These are phyloP conservation scores for Geranomyces michiganensis DNA, from an alignment of 192 early-diverging fungal genomes.

Conservation along the genomic window DNA sequence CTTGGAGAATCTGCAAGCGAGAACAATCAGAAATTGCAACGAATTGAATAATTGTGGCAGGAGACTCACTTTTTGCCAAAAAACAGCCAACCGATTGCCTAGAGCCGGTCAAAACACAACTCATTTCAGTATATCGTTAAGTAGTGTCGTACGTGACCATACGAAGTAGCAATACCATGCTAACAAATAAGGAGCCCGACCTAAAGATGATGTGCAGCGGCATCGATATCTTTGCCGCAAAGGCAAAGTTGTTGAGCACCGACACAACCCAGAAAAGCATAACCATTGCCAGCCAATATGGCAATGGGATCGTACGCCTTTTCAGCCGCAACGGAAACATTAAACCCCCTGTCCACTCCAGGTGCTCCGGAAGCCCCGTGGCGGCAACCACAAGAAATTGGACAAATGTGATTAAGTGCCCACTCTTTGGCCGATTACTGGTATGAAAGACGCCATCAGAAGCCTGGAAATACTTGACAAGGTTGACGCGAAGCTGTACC, in stretches of 20 bases:
- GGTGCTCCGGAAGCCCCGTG: conserved; percentile 63
- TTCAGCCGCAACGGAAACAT: conserved; percentile 17
- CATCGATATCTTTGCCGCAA: conserved; percentile 80
- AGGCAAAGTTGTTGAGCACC: conserved; percentile 79
- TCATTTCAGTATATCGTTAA: too few relatives aligned
- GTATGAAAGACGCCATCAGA: neutral
- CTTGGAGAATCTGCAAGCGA: conserved; percentile 42
- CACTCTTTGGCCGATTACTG: conserved; percentile 58
- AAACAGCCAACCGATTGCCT: conserved; percentile 47
- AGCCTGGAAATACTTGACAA: neutral
- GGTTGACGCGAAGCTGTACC: conserved; percentile 40
- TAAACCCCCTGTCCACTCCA: conserved; percentile 47
- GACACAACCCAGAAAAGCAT: conserved; percentile 77
- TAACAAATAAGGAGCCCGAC: conserved; percentile 78
- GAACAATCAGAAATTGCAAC: neutral
- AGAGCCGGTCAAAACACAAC: too few relatives aligned
- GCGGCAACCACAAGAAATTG: conserved; percentile 82
- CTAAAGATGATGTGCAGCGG: conserved; percentile 92
- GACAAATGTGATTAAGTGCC: conserved; percentile 80
- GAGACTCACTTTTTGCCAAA: conserved; percentile 61
- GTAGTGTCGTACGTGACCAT: too few relatives aligned
- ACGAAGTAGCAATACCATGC: conserved; percentile 57
- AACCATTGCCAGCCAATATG: conserved; percentile 75
- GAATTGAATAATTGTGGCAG: too few relatives aligned
- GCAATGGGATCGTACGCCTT: conserved; percentile 65